Evolutionary conservation across 345 rosid genomes (phyloP).

Genomic region (Xanthoceras sorbifolium): DNA sequence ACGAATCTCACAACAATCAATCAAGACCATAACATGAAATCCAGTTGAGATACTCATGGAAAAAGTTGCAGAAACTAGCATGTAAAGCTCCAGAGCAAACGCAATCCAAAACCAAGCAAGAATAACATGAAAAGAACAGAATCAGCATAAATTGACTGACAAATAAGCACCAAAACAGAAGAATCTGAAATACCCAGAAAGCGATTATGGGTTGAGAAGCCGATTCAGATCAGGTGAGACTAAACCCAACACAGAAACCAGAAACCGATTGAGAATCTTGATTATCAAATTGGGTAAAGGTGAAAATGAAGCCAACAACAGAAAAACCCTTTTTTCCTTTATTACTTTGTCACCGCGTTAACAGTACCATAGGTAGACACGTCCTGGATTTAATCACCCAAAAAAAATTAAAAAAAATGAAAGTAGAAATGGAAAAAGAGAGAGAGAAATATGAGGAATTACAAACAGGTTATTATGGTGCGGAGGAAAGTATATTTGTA

Average conservation of each 20-base stretch:
- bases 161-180: slow-evolving; percentile 8
- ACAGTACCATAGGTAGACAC: slow-evolving; percentile 13
- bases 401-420: not conserved
- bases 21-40: slow-evolving; percentile 6
- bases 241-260: slow-evolving; percentile 18
- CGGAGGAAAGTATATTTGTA: not conserved
- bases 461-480: not conserved
- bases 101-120: not conserved
- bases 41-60: not conserved
- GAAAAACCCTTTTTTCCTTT: slow-evolving; percentile 12
- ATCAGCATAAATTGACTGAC: not conserved
- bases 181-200: slow-evolving; percentile 36
- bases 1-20: slow-evolving; percentile 9
- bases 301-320: slow-evolving; percentile 19
- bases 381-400: slow-evolving; percentile 12
- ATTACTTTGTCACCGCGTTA: slow-evolving; percentile 17
- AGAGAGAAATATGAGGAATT: not conserved
- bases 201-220: slow-evolving; percentile 8
- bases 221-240: slow-evolving; percentile 37
- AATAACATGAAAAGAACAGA: not conserved
- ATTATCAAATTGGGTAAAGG: slow-evolving; percentile 11
- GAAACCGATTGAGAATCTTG: slow-evolving; percentile 21
- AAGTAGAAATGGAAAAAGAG: too few relatives aligned
- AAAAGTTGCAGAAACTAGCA: not conserved
- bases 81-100: not conserved